Conservation (phyloP, 257 asterid genomes). For the Fraxinus excelsior region DNA sequence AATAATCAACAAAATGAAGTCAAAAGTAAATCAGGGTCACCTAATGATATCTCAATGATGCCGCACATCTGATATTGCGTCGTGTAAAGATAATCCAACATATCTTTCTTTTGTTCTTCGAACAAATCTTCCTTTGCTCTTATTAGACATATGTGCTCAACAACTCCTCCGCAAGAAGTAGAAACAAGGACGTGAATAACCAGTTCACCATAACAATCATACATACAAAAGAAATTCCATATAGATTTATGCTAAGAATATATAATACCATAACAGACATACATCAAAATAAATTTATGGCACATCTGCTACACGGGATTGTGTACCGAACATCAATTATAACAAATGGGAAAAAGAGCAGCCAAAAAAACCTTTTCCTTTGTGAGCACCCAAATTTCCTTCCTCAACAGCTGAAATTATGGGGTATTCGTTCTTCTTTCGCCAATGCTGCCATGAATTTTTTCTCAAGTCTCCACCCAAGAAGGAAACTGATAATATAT, state of each 20-base stretch:
- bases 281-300: too few relatives aligned
- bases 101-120: conserved; percentile 63
- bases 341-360: too few relatives aligned
- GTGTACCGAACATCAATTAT: too few relatives aligned
- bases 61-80: conserved; percentile 87
- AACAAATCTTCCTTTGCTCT: conserved; percentile 71
- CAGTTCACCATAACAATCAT: neutral
- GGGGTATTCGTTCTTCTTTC: conserved; percentile 26
- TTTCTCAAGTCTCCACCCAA: conserved; percentile 20
- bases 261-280: neutral
- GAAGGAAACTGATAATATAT: conserved; percentile 24
- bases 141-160: conserved; percentile 73
- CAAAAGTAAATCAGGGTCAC: conserved; percentile 33
- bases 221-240: neutral
- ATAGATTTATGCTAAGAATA: neutral
- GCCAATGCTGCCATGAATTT: conserved; percentile 24
- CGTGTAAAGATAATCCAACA: conserved; percentile 80
- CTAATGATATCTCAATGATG: conserved; percentile 73
- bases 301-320: too few relatives aligned
- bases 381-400: conserved; percentile 27
- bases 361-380: conserved; percentile 55
- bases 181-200: conserved; percentile 10
- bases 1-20: conserved; percentile 4
- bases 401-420: conserved; percentile 41
- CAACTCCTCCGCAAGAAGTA: conserved; percentile 53